These are phyloP conservation scores for Leccinum proximum DNA, from an alignment of 1,284 basidiomycete genomes.

Conservation along the genomic window DNA sequence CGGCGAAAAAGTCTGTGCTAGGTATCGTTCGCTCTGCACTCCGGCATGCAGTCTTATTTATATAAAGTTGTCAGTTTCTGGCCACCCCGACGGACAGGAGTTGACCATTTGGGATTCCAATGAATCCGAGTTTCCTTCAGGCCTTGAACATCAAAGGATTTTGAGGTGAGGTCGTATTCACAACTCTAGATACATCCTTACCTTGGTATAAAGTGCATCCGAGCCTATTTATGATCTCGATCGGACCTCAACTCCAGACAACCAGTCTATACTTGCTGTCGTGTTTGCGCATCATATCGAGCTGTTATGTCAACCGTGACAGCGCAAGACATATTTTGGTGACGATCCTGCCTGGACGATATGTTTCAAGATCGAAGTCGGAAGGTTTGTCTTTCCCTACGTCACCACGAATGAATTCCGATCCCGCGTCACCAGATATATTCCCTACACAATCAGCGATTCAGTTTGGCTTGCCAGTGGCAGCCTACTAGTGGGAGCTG, in stretches of 20 bases:
- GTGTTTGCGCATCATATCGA: conserved; percentile 78
- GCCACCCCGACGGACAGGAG: conserved; percentile 58
- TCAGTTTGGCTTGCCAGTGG: conserved; percentile 88
- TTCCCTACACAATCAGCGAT: conserved; percentile 76
- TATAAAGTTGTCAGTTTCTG: conserved; percentile 43
- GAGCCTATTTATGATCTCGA: conserved; percentile 80
- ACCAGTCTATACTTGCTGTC: conserved; percentile 86
- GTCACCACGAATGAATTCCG: background rate
- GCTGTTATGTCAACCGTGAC: conserved; percentile 69
- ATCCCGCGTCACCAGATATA: conserved; percentile 45
- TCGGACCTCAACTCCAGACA: conserved; percentile 89
- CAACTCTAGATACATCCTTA: background rate
- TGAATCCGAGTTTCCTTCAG: conserved; percentile 91
- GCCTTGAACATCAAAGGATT: conserved; percentile 69
- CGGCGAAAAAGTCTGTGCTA: conserved; percentile 85
- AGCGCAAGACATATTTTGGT: conserved; percentile 88
- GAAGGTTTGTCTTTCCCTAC: conserved; percentile 42
- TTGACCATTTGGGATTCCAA: conserved; percentile 94
- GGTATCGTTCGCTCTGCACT: conserved; percentile 37
- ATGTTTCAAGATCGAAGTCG: conserved; percentile 70
- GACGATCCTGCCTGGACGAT: conserved; percentile 78
- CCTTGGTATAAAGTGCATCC: conserved; percentile 15
- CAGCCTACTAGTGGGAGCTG: conserved; percentile 71
- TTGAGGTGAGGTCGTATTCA: conserved; percentile 46
- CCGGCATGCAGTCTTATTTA: conserved; percentile 6